Evolutionary conservation across 257 asterid species (phyloP), one percentile per base, ranked within the genome.

Genomic region (Parsonsia alboflavescens): DNA sequence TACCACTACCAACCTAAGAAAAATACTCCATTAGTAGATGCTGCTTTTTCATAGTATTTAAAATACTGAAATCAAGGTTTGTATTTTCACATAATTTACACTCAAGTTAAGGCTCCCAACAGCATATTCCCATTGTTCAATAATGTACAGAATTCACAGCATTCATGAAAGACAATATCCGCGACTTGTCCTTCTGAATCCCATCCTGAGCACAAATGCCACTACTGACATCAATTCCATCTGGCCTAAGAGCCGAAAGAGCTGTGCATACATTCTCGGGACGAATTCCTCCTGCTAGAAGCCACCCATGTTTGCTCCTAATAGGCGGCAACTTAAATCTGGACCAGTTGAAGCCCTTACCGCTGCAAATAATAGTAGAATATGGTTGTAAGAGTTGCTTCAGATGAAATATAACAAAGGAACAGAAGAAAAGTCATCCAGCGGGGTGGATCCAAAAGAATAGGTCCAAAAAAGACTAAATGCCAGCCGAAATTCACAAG

Each of bases 171-270:
- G 93, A 86, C 62, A 57, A 71, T 74, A 93, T 88, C 78, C 86
- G 88, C 1, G 71, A 77, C 79, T 81, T 77, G 77, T 93, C 99
- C 83, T 95, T 95, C 72, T 72, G 88, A 73, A 95, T 83, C 48
- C 96, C 97, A 74, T 89, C 95, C 19, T 87, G 82, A 75, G 74
- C 94, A 84, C 98, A 95, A 73, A 96, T 89, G 72, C 98, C 99
- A 69, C 98, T 92, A n/a, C 97, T 91, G 7, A 96, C 96, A 78
- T 96, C 97, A 79, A 96, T 80, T 57, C 97, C 98, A 26, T 87
- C 76, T 22, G 99, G 99, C 70, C 70, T 85, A 19, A 95, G 91
- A 33, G 86, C 84, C 6, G 90, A 83, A 72, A 92, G 86, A 26
- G 96, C 97, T 80, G 88, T 88, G 10, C 68, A 78, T 15, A 74